Base-by-base conservation (phyloP, 345 rosid species). In the Murraya koenigii region DNA sequence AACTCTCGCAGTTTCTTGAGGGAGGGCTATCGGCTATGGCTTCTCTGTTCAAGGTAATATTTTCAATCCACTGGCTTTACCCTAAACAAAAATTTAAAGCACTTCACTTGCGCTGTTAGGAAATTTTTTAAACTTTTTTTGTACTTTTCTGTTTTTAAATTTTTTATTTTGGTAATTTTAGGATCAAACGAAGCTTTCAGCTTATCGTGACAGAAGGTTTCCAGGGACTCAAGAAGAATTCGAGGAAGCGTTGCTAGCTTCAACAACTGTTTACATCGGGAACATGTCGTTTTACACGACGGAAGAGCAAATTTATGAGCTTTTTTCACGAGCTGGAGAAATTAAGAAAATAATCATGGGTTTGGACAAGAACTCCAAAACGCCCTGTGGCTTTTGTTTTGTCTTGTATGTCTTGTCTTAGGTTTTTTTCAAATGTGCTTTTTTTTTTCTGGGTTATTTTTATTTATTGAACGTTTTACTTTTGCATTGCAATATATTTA, bases 371-470 rank as follows among this genome's bases (percentile, higher is more conserved):
- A 94, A 96, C 82, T 77, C 88, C 5, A 96, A 96, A 79, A 96
- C 99, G 2, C 99, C 99, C 20, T 96, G 99, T 80, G 99, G 99
- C 65, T 96, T 96, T 77, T 96, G 98, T 79, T 96, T 96, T 81
- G 95, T 90, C 81, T 59, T 84, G 99, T 96, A 84, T 60, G 92
- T 84, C 47, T 64, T 69, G 44, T 59, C 5, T 44, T 44, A 44
- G 49, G 6, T 72, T 5, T 4, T 67, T 25, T 63, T 63, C 67
- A 59, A 28, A 13, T 28, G 36, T 30, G 20, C 1, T 8, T 4
- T 25, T 25, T 4, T 8, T 30, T 39, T 39, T 13, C 39, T 74
- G 54, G 26, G 41, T 61, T 74, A 41, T 22, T 23, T 52, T 2
- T 10, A 26, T 22, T 36, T n/a, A 36, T 66, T 36, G 49, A 66